Evolutionary conservation across 495 filamentous ascomycete genomes (phyloP), one percentile per base, ranked within the genome.

Genomic region (Aspergillus sclerotiicarbonarius): DNA sequence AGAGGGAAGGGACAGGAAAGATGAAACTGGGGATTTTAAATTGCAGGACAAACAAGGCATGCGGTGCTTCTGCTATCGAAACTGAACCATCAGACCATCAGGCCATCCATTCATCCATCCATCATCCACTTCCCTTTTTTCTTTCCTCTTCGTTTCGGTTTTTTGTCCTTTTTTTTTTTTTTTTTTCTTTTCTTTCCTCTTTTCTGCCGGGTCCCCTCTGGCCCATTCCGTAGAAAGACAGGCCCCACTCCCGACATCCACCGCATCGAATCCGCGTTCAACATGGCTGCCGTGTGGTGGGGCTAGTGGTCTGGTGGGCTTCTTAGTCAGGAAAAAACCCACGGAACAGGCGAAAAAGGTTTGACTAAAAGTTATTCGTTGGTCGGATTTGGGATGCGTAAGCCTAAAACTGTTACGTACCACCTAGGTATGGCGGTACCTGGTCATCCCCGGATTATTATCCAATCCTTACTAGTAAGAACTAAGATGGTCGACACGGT

Each of bases 251-350:
- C 25, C 25, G 2, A 25, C 5, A 25, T 25, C 25, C 25, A 54
- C 54, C 33, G 52, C 58, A 51, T 46, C 52, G 45, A 56, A 37
- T 56, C 45, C 57, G 35, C 39, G 41, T 41, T 48, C 43, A 30
- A n/a, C 18, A 30, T 54, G 49, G 54, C 47, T 29, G 33, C 0
- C 18, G 43, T 45, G 20, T 20, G n/a, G 43, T 39, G 43, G 43
- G 43, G 31, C 18, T 13, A 35, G 10, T 35, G 35, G 32, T 21
- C 39, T 31, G 30, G 54, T 61, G 59, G 59, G 43, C 25, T 13
- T 20, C 35, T 43, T 19, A 6, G 30, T 39, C 52, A 53, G n/a
- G 25, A 25, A 25, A 5, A 25, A 25, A 25, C 2, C 5, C 25
- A 25, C 25, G 25, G 25, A 25, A 25, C 25, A 25, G 25, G 5